A percentile compares a stretch with the other conserved stretches of the same genome.
Evolutionary conservation across 192 early-diverging fungal species (phyloP).

Genomic region (Coemansia umbellata): DNA sequence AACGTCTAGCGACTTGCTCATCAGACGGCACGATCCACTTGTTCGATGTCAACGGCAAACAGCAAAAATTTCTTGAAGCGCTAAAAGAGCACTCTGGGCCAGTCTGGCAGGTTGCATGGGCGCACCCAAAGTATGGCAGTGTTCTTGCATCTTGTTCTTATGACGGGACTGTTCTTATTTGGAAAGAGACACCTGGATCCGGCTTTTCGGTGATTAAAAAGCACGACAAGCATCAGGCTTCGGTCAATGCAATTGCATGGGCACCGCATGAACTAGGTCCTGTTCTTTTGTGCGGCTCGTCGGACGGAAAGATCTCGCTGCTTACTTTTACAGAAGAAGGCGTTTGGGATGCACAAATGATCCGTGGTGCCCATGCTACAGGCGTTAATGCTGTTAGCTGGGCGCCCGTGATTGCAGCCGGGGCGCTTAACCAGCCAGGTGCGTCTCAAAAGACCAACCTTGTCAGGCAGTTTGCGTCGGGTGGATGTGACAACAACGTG

Average conservation of each 20-base stretch:
- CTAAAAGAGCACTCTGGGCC: conserved; percentile 86
- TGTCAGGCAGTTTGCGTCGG: conserved; percentile 81
- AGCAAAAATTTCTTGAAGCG: conserved; percentile 44
- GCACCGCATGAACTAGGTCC: conserved; percentile 96
- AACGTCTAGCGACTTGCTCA: conserved; percentile 95
- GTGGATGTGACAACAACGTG: conserved; percentile 93
- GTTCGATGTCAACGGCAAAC: conserved; percentile 75
- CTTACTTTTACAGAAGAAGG: conserved; percentile 92
- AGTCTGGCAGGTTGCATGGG: conserved; percentile 99
- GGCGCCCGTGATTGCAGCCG: conserved; percentile 81
- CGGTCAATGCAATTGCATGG: conserved; percentile 96
- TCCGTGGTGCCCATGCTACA: conserved; percentile 83
- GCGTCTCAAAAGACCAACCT: conserved; percentile 40
- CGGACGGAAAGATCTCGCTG: conserved; percentile 91
- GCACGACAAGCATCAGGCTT: conserved; percentile 82
- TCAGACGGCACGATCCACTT: conserved; percentile 92
- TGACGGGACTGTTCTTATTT: conserved; percentile 93
- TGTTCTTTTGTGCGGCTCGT: conserved; percentile 85
- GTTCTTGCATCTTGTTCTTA: conserved; percentile 96
- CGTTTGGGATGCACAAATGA: conserved; percentile 70
- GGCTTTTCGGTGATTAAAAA: conserved; percentile 63
- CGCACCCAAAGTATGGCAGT: conserved; percentile 96
- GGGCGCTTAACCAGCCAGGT: conserved; percentile 46
- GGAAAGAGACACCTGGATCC: conserved; percentile 80
- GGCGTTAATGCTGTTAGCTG: conserved; percentile 93